Evolutionary conservation across 345 rosid genomes (phyloP).

Genomic region (Citrus unshiu): DNA sequence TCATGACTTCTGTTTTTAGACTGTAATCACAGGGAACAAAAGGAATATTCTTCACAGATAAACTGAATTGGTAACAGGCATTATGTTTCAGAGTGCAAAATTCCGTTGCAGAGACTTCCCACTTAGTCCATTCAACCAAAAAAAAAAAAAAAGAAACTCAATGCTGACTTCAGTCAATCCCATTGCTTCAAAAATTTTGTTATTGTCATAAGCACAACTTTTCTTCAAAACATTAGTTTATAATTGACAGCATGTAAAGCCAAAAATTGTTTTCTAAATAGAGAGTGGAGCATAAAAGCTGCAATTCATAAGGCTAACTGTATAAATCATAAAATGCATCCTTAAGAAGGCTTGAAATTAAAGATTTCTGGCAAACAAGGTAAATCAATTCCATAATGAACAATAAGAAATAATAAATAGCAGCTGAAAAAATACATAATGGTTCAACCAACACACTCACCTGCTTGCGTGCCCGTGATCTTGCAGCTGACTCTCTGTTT

Average conservation of each 20-base stretch:
- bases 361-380: background rate
- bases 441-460: constrained; percentile 33
- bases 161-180: background rate
- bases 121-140: too few relatives aligned
- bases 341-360: background rate
- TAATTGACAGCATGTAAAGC: background rate
- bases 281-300: background rate
- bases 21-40: too few relatives aligned
- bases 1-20: too few relatives aligned
- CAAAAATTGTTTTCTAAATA: background rate
- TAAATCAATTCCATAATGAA: background rate
- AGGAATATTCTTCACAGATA: background rate
- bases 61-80: background rate
- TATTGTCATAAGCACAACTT: background rate
- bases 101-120: background rate
- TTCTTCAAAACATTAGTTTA: background rate
- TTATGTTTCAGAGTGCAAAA: constrained; percentile 3
- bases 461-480: constrained; percentile 99
- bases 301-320: background rate
- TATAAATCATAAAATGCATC: too few relatives aligned
- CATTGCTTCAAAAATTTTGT: background rate
- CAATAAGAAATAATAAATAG: background rate
- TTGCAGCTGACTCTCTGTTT: constrained; percentile 96
- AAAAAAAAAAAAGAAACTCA: too few relatives aligned
- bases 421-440: background rate